Percentiles rank a stretch among this genome's conserved stretches.
Evolutionary conservation across 768 basidiomycete species (phyloP).

Genomic region (Leccinum truebloodii): DNA sequence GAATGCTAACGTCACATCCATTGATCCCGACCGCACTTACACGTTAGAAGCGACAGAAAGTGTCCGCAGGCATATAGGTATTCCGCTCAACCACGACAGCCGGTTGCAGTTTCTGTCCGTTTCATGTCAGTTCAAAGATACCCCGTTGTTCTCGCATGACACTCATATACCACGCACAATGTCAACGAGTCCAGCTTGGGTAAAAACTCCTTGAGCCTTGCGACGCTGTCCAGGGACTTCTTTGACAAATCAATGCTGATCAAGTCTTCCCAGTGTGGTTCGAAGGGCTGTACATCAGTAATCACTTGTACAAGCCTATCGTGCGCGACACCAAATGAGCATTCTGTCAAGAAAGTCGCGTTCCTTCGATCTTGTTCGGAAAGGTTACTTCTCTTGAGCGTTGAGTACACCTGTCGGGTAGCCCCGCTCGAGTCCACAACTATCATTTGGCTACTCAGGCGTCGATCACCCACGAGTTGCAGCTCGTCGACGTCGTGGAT

Average conservation of each 20-base stretch:
- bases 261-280: constrained; percentile 91
- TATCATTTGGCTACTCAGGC: constrained; percentile 36
- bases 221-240: constrained; percentile 63
- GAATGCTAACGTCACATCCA: constrained; percentile 14
- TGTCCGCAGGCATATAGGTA: constrained; percentile 70
- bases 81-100: constrained; percentile 77
- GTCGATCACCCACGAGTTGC: constrained; percentile 46
- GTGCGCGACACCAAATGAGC: constrained; percentile 93
- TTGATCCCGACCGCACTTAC: constrained; percentile 38
- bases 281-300: constrained; percentile 92
- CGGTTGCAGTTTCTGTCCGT: constrained; percentile 65
- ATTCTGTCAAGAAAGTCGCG: constrained; percentile 88
- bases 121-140: constrained; percentile 18
- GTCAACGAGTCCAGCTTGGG: constrained; percentile 74
- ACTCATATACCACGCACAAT: constrained; percentile 55
- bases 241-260: constrained; percentile 67
- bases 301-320: constrained; percentile 90
- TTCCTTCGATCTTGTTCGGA: constrained; percentile 40
- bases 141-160: constrained; percentile 4
- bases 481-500: constrained; percentile 48
- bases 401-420: constrained; percentile 46
- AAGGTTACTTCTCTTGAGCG: constrained; percentile 41
- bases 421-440: constrained; percentile 24
- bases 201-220: constrained; percentile 84
- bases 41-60: constrained; percentile 76